Base-by-base conservation (phyloP, 2,329 filamentous ascomycete genomes). In the Exophiala viscosa region DNA sequence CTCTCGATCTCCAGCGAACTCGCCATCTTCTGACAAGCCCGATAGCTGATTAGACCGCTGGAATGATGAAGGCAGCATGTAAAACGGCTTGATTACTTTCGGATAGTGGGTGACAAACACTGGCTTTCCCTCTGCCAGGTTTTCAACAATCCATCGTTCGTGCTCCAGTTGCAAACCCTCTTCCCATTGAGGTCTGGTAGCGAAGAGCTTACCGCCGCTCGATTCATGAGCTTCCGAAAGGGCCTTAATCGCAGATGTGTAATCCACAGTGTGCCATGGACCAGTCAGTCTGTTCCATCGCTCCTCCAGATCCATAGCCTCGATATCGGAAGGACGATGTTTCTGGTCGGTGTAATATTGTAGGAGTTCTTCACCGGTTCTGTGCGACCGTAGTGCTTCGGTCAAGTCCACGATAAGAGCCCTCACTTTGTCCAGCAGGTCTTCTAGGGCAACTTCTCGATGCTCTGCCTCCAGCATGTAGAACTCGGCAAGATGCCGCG, bases 31-130 rank as follows among this genome's bases (percentile, higher is more conserved):
- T 35, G 46, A 20, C 3, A 28, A 14, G 13, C 45, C 32, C 31
- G 28, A 14, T 17, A 14, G n/a, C 10, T 48, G 15, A 28, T 35
- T 33, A n/a, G 45, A 10, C 15, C 45, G 45, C 36, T 13, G 35
- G 17, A 33, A 13, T 6, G 51, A 45, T 5, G 80, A 81, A 13
- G 83, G 81, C 2, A 81, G 70, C 87, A 90, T 91, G 70, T 91
- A 99, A 72, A 97, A 99, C 9, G 92, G 89, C 72, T 99, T 99
- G 68, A 93, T 84, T 43, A 78, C 76, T 60, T 82, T 82, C n/a
- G 93, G 93, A 67, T 96, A 99, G 68, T 96, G 80, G 11, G 91
- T 97, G 59, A 99, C 84, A 67, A 97, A 97, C 40, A 97, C 78
- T 6, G 93, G 93, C 1, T 73, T 71, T 14, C 78, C 77, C 43